Evolutionary conservation across 257 asterid genomes (phyloP).

Genomic region (Fraxinus americana): DNA sequence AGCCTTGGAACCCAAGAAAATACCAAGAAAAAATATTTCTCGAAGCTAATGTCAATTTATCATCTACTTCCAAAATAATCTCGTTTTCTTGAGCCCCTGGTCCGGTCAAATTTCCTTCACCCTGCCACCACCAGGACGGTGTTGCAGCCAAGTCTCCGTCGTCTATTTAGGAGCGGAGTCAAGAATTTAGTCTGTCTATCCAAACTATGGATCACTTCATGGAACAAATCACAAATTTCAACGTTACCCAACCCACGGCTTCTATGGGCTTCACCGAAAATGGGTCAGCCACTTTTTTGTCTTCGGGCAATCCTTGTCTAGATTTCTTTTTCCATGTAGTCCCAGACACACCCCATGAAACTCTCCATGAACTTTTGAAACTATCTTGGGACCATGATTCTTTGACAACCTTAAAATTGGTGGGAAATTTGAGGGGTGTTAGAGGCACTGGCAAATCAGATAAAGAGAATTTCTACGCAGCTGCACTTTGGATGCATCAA

Average conservation of each 20-base stretch:
- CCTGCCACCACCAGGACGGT: background rate
- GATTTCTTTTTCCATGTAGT: conserved; percentile 54
- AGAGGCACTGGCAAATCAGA: conserved; percentile 52
- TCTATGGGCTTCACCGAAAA: conserved; percentile 38
- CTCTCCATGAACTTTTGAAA: conserved; percentile 22
- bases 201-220: background rate
- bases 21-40: background rate
- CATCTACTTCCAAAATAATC: background rate
- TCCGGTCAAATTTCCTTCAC: background rate
- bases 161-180: too few species aligned
- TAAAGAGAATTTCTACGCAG: conserved; percentile 39
- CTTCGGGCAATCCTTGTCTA: conserved; percentile 41
- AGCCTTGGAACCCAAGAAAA: background rate
- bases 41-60: background rate
- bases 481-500: conserved; percentile 42
- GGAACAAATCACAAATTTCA: too few species aligned
- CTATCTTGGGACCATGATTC: conserved; percentile 40
- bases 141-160: background rate
- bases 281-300: conserved; percentile 34
- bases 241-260: background rate
- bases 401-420: conserved; percentile 33
- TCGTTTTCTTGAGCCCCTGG: background rate
- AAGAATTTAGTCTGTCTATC: too few species aligned
- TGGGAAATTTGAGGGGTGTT: conserved; percentile 43
- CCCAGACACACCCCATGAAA: conserved; percentile 30